Conservation (phyloP, 2,329 filamentous ascomycete genomes). For the Fusarium siculi region DNA sequence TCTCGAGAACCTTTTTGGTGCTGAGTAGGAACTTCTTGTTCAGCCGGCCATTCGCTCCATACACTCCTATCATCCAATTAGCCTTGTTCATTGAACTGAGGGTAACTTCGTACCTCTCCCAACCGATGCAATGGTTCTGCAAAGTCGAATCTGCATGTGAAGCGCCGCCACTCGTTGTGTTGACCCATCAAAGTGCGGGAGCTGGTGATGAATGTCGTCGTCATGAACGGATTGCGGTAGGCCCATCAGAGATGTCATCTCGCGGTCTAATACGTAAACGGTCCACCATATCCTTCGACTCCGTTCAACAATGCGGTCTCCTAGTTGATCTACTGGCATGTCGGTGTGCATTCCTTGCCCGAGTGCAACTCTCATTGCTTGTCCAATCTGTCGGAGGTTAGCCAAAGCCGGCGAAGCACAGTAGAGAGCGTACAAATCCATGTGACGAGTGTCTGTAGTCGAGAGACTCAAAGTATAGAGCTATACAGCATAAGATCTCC, state of each 20-base stretch:
- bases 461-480: constrained; percentile 63
- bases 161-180: constrained; percentile 43
- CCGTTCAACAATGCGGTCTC: constrained; percentile 55
- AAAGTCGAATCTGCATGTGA: constrained; percentile 49
- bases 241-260: constrained; percentile 65
- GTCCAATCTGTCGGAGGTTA: constrained; percentile 50
- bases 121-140: constrained; percentile 46
- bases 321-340: constrained; percentile 57
- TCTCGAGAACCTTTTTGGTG: constrained; percentile 46
- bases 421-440: constrained; percentile 49
- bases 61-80: constrained; percentile 37
- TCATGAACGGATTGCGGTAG: constrained; percentile 60
- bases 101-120: constrained; percentile 40
- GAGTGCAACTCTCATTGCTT: constrained; percentile 62
- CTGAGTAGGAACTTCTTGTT: constrained; percentile 47
- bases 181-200: constrained; percentile 46
- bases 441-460: constrained; percentile 60
- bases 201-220: constrained; percentile 59
- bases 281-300: constrained; percentile 66
- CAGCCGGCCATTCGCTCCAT: constrained; percentile 45
- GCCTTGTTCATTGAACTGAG: not conserved
- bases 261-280: constrained; percentile 61
- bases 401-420: accelerated
- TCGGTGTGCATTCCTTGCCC: constrained; percentile 63
- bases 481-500: constrained; percentile 62